These are phyloP conservation scores for Oryza brachyantha DNA, from an alignment of 176 grass and related monocot species.

Conservation along the genomic window DNA sequence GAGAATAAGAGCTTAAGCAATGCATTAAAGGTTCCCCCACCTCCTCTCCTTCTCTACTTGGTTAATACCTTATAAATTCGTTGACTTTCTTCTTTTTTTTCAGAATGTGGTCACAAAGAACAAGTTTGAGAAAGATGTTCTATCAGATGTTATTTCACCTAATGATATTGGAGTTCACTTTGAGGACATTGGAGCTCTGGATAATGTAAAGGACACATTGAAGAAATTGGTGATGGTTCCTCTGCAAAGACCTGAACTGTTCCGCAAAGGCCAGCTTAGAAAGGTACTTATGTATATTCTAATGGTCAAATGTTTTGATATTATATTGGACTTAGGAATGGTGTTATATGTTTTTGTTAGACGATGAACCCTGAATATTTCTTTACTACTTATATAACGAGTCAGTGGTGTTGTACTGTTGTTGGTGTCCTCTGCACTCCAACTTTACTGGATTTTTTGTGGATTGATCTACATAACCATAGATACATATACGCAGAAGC, in stretches of 20 bases:
- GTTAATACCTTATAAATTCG: slow-evolving; percentile 9
- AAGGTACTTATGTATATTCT: slow-evolving; percentile 54
- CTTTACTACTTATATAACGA: background rate
- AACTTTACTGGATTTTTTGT: no score
- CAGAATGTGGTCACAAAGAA: slow-evolving; percentile 85
- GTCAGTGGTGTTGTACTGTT: background rate
- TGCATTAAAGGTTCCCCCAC: slow-evolving; percentile 54
- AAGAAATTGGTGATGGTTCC: slow-evolving; percentile 77
- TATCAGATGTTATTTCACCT: slow-evolving; percentile 67
- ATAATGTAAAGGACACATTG: slow-evolving; percentile 65
- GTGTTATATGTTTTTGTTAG: background rate
- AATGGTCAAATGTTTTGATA: background rate
- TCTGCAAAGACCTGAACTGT: slow-evolving; percentile 78
- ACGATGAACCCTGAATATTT: background rate
- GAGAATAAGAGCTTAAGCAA: slow-evolving; percentile 54
- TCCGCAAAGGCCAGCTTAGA: slow-evolving; percentile 58
- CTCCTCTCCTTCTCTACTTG: background rate
- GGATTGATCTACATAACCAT: background rate
- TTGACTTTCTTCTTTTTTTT: slow-evolving; percentile 6
- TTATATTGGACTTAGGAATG: background rate
- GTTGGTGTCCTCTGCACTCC: no score
- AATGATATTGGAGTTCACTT: slow-evolving; percentile 82
- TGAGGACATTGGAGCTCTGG: slow-evolving; percentile 80
- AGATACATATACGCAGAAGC: background rate
- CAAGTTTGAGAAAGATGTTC: slow-evolving; percentile 65